Base-by-base conservation (phyloP, 352 stramenopile genomes). In the Globisporangium solare region DNA sequence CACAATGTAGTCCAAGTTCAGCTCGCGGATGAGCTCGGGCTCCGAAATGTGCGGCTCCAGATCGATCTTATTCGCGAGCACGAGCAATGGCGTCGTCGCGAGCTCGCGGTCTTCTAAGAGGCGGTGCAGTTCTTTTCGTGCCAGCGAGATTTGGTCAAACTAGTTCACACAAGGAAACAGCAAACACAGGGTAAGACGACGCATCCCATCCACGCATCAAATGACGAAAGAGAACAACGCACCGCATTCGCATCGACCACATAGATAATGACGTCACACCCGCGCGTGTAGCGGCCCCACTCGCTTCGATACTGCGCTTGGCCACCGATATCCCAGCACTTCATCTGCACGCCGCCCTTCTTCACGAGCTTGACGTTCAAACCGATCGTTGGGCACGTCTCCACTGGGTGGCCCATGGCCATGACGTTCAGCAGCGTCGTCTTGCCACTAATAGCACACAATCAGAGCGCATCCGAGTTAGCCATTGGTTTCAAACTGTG, bases 31-130 rank as follows among this genome's bases (percentile, higher is more conserved):
- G 48, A 95, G 76, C 62, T 96, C 86, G 15, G 85, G 82, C 70
- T 96, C 87, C 39, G 83, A 93, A 56, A 96, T 92, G 55, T 96
- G 87, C 59, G 95, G 95, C 64, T 97, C 79, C 67, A 99, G 82
- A 83, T 99, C 96, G 67, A 99, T 98, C 75, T 99, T 99, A 83
- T 99, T 99, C n/a, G 96, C 95, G 59, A 99, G 76, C 51, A 99
- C 92, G 20, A 99, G 74, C 60, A 99, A 64, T 15, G 96, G 96
- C 57, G 94, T 99, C 21, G 84, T 97, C 56, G 84, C 85, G 31
- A 93, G 71, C 58, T 92, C 80, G 55, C 83, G 91, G 65, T 98
- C 95, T 74, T 99, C 95, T 51, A 98, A 70, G 61, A 96, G 72
- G 43, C 87, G 82, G 63, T 96, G 86, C 47, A 97, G 70, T 74